Evolutionary conservation across 176 grass and related monocot species (phyloP), one percentile per base, ranked within the genome.

Genomic region (Eleusine indica): DNA sequence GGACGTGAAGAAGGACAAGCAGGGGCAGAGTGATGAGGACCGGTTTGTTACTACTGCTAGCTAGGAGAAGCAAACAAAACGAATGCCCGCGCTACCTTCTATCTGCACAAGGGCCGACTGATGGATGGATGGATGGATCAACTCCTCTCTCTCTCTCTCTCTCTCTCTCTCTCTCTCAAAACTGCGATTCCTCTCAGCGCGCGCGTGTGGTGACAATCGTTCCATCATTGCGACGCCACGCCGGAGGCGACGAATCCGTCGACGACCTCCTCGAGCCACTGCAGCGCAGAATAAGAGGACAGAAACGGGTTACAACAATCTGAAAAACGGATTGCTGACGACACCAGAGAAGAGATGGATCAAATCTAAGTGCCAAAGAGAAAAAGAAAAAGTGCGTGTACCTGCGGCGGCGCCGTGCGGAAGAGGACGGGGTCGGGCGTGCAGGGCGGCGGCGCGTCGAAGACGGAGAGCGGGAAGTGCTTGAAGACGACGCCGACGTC

Each of bases 401-500:
- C 88, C 84, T 74, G 79, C 7, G 58, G 79, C 7, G 67, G 32
- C 0, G 74, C 6, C 0, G 46, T 57, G 10, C 56, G 74, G 18
- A 47, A 68, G 18, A 87, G 61, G 38, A n/a, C 15, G 8, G 46
- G 7, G 22, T 87, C 82, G 2, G 90, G 92, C 14, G 83, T 79
- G 85, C 94, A 96, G 11, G 83, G 60, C 84, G 91, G 91, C 28
- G 94, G 91, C 52, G 83, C 84, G 73, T 96, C 94, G 88, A 96
- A 96, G 51, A 85, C 77, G 69, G 94, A 80, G 30, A 88, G 85
- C 2, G 94, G 88, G 64, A 93, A 88, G 76, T 90, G 88, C 80
- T 96, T 96, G 72, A 82, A 84, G 0, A 96, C 94, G 4, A 93
- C 94, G 15, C 94, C 91, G 12, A 96, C 91, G 37, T 96, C 89